These are phyloP conservation scores for Irpex lacteus DNA, from an alignment of 1,284 basidiomycete genomes.

Conservation along the genomic window DNA sequence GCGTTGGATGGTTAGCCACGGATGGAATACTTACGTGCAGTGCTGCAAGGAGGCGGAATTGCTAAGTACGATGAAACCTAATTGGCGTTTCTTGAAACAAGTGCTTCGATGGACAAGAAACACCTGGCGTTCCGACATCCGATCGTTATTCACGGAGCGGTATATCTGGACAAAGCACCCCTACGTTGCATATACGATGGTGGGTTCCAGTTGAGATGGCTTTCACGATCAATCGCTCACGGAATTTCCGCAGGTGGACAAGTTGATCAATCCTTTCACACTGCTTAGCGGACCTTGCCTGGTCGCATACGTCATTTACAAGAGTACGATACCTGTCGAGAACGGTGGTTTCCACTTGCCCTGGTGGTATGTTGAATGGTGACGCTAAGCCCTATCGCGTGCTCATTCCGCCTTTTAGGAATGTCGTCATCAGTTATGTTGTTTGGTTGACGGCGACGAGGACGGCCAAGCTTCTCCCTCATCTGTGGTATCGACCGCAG, in stretches of 20 bases:
- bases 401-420: conserved; percentile 43
- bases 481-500: conserved; percentile 82
- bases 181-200: conserved; percentile 91
- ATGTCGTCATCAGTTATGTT: conserved; percentile 71
- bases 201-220: conserved; percentile 27
- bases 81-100: conserved; percentile 93
- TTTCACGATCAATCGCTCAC: background rate
- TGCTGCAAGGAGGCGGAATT: conserved; percentile 89
- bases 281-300: conserved; percentile 80
- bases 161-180: conserved; percentile 87
- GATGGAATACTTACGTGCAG: conserved; percentile 92
- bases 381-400: conserved; percentile 12
- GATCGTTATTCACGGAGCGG: conserved; percentile 85
- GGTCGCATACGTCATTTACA: conserved; percentile 74
- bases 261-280: conserved; percentile 88
- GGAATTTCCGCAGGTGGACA: conserved; percentile 61
- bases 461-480: conserved; percentile 84
- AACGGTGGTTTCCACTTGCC: conserved; percentile 86
- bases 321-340: conserved; percentile 67
- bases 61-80: conserved; percentile 92
- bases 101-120: conserved; percentile 91
- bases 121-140: conserved; percentile 88
- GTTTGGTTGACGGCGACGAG: conserved; percentile 84
- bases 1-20: conserved; percentile 94
- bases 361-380: conserved; percentile 66